A percentile compares a stretch with the other conserved stretches of the same genome.
These are phyloP conservation scores for Silene uniflora DNA, from an alignment of 148 eudicot genomes.

Conservation along the genomic window DNA sequence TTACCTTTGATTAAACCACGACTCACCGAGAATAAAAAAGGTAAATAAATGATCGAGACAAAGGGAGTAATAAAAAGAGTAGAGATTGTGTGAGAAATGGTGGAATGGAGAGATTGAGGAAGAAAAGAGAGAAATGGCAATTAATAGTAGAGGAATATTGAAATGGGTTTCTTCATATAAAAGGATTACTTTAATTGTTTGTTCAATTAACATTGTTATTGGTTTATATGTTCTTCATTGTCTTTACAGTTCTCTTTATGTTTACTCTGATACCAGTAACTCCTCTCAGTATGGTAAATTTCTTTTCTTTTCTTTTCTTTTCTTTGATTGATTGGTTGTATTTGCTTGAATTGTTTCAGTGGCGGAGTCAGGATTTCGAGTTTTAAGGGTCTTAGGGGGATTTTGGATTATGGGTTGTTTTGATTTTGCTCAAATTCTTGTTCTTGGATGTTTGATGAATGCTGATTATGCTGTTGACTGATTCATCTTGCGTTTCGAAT, in stretches of 20 bases:
- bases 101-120: constrained; percentile 45
- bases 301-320: not conserved
- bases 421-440: constrained; percentile 1
- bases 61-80: too few relatives aligned
- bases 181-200: constrained; percentile 58
- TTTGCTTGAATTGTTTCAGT: not conserved
- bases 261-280: constrained; percentile 34
- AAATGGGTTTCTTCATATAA: constrained; percentile 71
- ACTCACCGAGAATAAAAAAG: too few relatives aligned
- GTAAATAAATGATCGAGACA: too few relatives aligned
- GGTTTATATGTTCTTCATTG: constrained; percentile 70
- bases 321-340: not conserved
- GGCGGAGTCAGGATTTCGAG: not conserved
- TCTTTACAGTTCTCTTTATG: constrained; percentile 59
- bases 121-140: constrained; percentile 40
- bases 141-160: constrained; percentile 44
- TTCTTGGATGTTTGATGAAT: not conserved
- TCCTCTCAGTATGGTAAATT: constrained; percentile 40
- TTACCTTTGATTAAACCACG: too few relatives aligned
- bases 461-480: not conserved
- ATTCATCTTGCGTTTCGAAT: not conserved
- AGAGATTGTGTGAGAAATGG: constrained; percentile 2
- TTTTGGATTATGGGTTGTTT: not conserved
- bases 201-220: constrained; percentile 68
- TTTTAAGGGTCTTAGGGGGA: not conserved